Evolutionary conservation across 257 asterid species (phyloP), one percentile per base, ranked within the genome.

Genomic region (Plantago elongata): DNA sequence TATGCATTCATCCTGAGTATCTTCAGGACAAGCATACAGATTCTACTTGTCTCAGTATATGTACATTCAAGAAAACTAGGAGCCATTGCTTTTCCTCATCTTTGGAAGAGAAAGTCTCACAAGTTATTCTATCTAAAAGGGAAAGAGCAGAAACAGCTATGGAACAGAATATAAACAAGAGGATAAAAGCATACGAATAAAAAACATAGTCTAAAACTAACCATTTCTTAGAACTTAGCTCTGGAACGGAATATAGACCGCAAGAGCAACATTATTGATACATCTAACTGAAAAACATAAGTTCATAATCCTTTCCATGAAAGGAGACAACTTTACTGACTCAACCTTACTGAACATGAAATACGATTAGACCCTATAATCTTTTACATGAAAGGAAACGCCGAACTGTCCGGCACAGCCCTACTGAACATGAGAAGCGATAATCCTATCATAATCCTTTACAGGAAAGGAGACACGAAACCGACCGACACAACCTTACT

Each of bases 181-280:
- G 18, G 57, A 18, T 13, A 51, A 51, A 16, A 9, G 38, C 58
- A 52, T 22, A 6, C n/a, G 11, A 52, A 52, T 14, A 14, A 18
- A 52, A 52, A 52, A 18, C 40, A 54, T 54, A 54, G 29, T 27
- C 59, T 37, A 29, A 12, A 54, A 52, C 11, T 15, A 18, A 11
- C 59, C 2, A 54, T 37, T 27, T 27, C 38, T 7, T 54, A 37
- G 13, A 12, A 27, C 40, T 22, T 34, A 34, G 40, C 40, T 34
- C 40, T 34, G 40, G 40, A 34, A 34, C 40, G 40, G 40, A 34
- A 34, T 34, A 34, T 34, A 34, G 7, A 34, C 40, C 5, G 17
- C 29, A 17, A 54, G 43, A 54, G 59, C 59, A 54, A 54, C 38
- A 27, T 54, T 54, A 54, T 54, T 54, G 27, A 18, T 51, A 54